Conservation (phyloP, 139 green algal species). For the Zygnema cylindricum region DNA sequence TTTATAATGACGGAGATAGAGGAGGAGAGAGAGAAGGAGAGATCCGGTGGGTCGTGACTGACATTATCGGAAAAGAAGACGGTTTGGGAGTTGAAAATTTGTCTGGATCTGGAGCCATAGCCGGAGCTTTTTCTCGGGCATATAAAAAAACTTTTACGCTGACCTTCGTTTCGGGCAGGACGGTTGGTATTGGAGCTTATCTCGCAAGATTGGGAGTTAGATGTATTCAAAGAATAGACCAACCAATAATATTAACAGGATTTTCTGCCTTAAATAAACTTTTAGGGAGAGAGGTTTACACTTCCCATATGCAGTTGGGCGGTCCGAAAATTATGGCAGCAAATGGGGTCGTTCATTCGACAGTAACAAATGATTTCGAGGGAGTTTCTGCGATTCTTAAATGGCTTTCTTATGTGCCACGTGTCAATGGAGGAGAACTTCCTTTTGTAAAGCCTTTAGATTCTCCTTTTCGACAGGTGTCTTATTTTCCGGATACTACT, state of each 20-base stretch:
- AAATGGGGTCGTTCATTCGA: constrained; percentile 93
- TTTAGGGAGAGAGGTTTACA: constrained; percentile 89
- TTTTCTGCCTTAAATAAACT: constrained; percentile 98
- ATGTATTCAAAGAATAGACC: constrained; percentile 88
- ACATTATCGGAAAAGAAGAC: constrained; percentile 94
- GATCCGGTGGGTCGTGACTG: constrained; percentile 68
- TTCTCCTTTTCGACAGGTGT: constrained; percentile 71
- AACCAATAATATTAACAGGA: constrained; percentile 98
- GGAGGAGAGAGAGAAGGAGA: constrained; percentile 25
- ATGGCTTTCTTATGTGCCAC: constrained; percentile 60
- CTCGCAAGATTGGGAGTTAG: constrained; percentile 90
- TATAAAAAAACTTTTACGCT: constrained; percentile 92
- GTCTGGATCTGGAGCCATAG: constrained; percentile 92
- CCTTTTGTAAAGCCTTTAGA: constrained; percentile 72
- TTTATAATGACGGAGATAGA: background rate
- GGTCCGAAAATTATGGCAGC: constrained; percentile 91
- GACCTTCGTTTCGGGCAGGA: constrained; percentile 76
- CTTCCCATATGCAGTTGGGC: constrained; percentile 94
- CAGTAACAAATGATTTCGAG: constrained; percentile 92
- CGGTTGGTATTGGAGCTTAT: constrained; percentile 98
- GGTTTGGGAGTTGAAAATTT: constrained; percentile 97
- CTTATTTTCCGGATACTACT: constrained; percentile 36
- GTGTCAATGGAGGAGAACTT: constrained; percentile 65
- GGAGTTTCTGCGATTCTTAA: constrained; percentile 63
- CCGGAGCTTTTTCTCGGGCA: constrained; percentile 74